Evolutionary conservation across 106 monocot species (phyloP), one percentile per base, ranked within the genome.

Genomic region (Hemerocallis citrina): DNA sequence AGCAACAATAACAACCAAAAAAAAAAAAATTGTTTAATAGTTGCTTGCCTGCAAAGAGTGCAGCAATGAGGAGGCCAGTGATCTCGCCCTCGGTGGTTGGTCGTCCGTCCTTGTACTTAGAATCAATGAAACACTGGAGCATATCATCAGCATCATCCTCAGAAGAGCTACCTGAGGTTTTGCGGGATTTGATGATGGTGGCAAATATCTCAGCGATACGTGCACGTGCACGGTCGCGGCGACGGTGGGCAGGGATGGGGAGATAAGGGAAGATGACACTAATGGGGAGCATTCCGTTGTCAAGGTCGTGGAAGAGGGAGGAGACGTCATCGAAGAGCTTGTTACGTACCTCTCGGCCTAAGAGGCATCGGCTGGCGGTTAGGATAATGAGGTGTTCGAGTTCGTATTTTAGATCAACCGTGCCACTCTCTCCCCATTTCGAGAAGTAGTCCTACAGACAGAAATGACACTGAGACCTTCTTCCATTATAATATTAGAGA

Each of bases 271-370:
- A 91, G 22, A 96, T 64, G 37, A 96, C 90, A n/a, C 96, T 96
- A 70, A 96, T 84, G 25, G 96, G 95, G 9, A 45, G 80, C 95
- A 95, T 95, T 8, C 95, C 95, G 33, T 90, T 84, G 72, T 96
- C 96, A 23, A 96, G 87, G 44, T 91, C 96, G 46, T 96, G 96
- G 72, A 96, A 96, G 59, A 96, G 86, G 19, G 96, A 84, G 21
- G 96, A 90, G 60, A 96, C 96, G 41, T 96, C 96, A 28, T 91
- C 90, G 28, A 96, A 96, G 24, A 96, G 84, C 39, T 96, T 96
- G 77, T 96, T 87, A 41, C 96, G 72, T 21, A 96, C 96, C 63
- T 96, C 96, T 41, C 96, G 72, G 19, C 96, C 96, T 7, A 96
- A 33, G 4, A 96, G 74, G 76, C 96, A 96, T 43, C 96, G 62